A percentile compares a stretch with the other conserved stretches of the same genome.
phyloP scores from a whole-genome alignment of 768 basidiomycete genomes.

The Hericium rajendrae region DNA sequence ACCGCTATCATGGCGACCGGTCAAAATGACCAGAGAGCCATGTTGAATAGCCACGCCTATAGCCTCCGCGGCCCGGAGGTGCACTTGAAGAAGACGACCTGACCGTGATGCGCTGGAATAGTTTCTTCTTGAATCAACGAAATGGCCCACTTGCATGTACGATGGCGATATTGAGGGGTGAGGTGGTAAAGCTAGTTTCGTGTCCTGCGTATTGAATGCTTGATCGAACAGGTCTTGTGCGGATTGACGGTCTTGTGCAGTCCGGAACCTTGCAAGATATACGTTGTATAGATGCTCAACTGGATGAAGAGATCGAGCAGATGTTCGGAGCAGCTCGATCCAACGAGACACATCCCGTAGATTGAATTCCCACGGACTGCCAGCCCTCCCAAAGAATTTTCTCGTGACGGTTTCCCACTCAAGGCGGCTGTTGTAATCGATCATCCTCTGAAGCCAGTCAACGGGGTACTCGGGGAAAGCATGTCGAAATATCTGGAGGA shows the following conservation, averaged over 20 bases:
- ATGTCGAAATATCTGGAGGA: constrained; percentile 66
- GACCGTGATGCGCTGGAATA: constrained; percentile 27
- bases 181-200: constrained; percentile 20
- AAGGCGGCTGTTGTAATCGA: constrained; percentile 67
- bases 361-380: constrained; percentile 97
- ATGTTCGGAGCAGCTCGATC: constrained; percentile 46
- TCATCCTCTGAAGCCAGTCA: constrained; percentile 59
- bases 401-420: constrained; percentile 56
- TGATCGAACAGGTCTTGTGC: constrained; percentile 47
- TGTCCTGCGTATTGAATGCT: constrained; percentile 30
- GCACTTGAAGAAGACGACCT: constrained; percentile 47
- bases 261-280: constrained; percentile 85
- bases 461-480: constrained; percentile 56
- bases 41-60: constrained; percentile 63
- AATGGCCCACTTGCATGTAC: constrained; percentile 60
- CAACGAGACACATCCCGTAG: constrained; percentile 90
- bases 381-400: constrained; percentile 64
- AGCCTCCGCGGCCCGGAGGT: constrained; percentile 62
- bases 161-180: constrained; percentile 36
- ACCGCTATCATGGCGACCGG: constrained; percentile 63
- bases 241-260: constrained; percentile 46
- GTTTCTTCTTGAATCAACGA: constrained; percentile 27
- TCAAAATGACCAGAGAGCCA: constrained; percentile 85
- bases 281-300: constrained; percentile 55
- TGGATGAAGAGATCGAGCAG: constrained; percentile 35